Evolutionary conservation across 495 filamentous ascomycete species (phyloP), one percentile per base, ranked within the genome.

Genomic region (Lentithecium fluviatile): DNA sequence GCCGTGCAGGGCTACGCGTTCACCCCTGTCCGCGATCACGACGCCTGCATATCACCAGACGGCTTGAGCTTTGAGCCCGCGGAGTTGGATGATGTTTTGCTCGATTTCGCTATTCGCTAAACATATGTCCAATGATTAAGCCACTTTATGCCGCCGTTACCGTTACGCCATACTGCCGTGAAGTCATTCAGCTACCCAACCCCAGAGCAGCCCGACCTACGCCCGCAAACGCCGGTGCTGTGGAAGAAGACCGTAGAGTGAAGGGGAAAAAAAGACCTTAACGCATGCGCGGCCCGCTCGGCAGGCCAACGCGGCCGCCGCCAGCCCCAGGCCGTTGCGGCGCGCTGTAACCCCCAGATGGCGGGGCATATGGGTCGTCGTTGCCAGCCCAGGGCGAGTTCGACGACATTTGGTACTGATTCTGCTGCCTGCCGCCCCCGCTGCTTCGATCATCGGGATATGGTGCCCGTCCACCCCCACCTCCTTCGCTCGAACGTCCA

Each of bases 271-370:
- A 8, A 26, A 20, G 6, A 10, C 29, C 29, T 10, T 32, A 57
- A 12, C 61, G 62, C 49, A 62, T 58, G 61, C 78, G 70, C 11
- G 82, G 79, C 17, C 79, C 79, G 53, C 72, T 79, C 26, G 80
- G 82, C 49, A 84, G 62, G 38, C 82, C 81, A 50, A 74, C 68
- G 45, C 74, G 69, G 8, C 70, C 66, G 36, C 76, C 64, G 38
- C 71, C 69, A 17, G 45, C 60, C 15, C 52, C 34, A 19, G 47
- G 56, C 40, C 45, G 59, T n/a, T 52, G 29, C 36, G 24, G 38
- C 25, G 15, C 42, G 29, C 45, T 60, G 53, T 66, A 63, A 4
- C 45, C 36, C n/a, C 54, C 43, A 32, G 15, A 24, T 17, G 21
- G 36, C 13, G 45, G 34, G 4, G 42, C 64, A 52, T 62, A 56